A percentile compares a stretch with the other conserved stretches of the same genome.
Evolutionary conservation across 2,329 filamentous ascomycete species (phyloP).

Genomic region (Exophiala mesophila): DNA sequence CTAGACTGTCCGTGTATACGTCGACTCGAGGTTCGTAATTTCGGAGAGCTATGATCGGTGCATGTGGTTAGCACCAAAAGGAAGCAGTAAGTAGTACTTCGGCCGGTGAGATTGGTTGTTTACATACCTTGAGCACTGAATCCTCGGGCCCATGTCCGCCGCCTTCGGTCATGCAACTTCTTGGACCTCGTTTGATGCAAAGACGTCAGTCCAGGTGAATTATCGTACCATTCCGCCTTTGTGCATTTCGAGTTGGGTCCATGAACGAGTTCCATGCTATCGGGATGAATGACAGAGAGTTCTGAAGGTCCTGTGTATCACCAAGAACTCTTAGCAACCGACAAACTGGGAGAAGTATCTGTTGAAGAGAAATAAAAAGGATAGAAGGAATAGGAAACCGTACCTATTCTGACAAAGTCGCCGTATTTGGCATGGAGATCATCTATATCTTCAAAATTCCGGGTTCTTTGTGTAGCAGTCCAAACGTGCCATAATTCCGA

Average conservation of each 20-base stretch:
- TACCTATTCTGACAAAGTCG: slow-evolving; percentile 30
- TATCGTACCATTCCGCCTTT: slow-evolving; percentile 29
- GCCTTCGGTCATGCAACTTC: slow-evolving; percentile 20
- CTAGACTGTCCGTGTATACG: not conserved
- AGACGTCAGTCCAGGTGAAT: slow-evolving; percentile 18
- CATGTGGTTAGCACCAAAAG: too few species aligned
- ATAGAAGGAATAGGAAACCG: not conserved
- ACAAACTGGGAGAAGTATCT: too few species aligned
- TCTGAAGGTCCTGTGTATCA: slow-evolving; percentile 21
- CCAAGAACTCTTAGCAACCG: too few species aligned
- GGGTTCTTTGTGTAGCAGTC: too few species aligned
- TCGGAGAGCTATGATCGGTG: slow-evolving; percentile 1
- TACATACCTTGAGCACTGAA: slow-evolving; percentile 30
- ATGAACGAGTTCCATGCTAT: slow-evolving; percentile 19
- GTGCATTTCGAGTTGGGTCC: slow-evolving; percentile 20
- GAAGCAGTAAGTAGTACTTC: too few species aligned
- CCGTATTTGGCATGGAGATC: slow-evolving; percentile 28
- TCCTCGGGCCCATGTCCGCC: slow-evolving; percentile 31
- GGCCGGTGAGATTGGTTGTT: not conserved
- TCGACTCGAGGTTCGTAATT: slow-evolving; percentile 4
- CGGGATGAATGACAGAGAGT: slow-evolving; percentile 22
- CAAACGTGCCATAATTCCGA: slow-evolving; percentile 5
- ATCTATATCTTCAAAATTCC: slow-evolving; percentile 17
- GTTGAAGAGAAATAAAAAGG: not conserved
- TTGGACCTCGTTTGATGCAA: slow-evolving; percentile 26